Conservation (phyloP, 78 protist genomes). For the Diacronema lutheri region DNA sequence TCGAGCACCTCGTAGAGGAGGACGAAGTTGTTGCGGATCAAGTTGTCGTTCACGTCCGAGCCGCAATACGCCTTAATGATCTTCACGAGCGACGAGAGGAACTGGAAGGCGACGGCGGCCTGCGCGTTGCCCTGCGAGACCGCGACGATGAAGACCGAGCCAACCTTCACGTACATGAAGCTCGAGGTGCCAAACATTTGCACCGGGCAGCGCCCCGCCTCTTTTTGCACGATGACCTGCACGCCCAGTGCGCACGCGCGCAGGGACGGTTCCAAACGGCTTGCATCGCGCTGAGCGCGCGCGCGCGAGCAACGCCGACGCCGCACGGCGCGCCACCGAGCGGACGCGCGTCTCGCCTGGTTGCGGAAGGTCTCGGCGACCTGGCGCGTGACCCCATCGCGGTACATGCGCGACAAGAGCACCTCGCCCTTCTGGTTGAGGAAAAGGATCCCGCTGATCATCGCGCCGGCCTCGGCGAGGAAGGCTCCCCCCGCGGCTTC, state of each 20-base stretch:
- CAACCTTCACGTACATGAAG: constrained; percentile 72
- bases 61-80: constrained; percentile 73
- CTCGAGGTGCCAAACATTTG: constrained; percentile 62
- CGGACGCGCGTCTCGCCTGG: not conserved
- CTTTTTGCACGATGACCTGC: constrained; percentile 32
- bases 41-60: constrained; percentile 67
- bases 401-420: constrained; percentile 76
- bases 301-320: not conserved
- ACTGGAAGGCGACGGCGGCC: constrained; percentile 83
- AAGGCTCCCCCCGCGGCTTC: too few species aligned
- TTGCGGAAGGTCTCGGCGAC: constrained; percentile 43
- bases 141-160: constrained; percentile 79
- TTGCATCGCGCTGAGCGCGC: not conserved
- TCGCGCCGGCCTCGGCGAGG: too few species aligned
- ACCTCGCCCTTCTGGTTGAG: constrained; percentile 85
- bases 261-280: not conserved
- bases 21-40: constrained; percentile 78
- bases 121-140: constrained; percentile 83
- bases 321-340: not conserved
- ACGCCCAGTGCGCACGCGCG: not conserved
- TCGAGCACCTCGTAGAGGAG: constrained; percentile 89
- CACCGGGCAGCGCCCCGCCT: constrained; percentile 29
- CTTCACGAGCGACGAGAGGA: constrained; percentile 19
- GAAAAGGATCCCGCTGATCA: constrained; percentile 79
- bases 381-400: constrained; percentile 61